Conservation (phyloP, 2,329 filamentous ascomycete genomes). For the Emmonsia crescens region DNA sequence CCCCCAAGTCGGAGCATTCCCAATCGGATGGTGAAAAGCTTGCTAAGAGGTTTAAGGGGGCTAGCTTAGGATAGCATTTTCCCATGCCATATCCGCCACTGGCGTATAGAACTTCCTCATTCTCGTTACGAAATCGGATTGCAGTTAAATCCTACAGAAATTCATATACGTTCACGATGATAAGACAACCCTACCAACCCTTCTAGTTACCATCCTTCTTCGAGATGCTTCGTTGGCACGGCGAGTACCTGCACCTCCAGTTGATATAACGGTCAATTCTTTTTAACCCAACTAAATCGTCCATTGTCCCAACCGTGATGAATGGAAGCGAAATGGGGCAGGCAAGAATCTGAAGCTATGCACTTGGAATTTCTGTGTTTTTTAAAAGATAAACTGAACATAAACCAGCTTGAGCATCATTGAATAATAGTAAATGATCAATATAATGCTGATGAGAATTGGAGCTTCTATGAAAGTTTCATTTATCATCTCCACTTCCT, state of each 20-base stretch:
- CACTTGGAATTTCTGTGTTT: neutral
- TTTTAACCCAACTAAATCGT: neutral
- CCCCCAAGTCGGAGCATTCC: conserved; percentile 20
- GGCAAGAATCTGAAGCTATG: neutral
- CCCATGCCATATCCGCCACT: neutral
- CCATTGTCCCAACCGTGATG: neutral
- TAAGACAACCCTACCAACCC: neutral
- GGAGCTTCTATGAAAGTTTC: conserved; percentile 3
- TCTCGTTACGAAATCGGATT: neutral
- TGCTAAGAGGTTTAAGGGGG: conserved; percentile 56
- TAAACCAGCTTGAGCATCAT: neutral
- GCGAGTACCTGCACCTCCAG: neutral
- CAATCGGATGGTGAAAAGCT: conserved; percentile 46
- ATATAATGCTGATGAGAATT: neutral
- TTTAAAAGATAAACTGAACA: neutral
- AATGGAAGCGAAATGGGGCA: neutral
- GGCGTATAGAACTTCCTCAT: neutral
- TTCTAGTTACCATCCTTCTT: neutral
- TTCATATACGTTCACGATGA: neutral
- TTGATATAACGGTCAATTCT: neutral
- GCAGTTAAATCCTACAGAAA: neutral
- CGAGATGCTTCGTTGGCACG: neutral
- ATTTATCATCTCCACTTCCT: neutral
- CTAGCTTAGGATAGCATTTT: conserved; percentile 40
- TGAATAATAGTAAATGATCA: neutral